A percentile compares a stretch with the other conserved stretches of the same genome.
Conservation (phyloP, 495 filamentous ascomycete species). For the Penicillium arizonense region DNA sequence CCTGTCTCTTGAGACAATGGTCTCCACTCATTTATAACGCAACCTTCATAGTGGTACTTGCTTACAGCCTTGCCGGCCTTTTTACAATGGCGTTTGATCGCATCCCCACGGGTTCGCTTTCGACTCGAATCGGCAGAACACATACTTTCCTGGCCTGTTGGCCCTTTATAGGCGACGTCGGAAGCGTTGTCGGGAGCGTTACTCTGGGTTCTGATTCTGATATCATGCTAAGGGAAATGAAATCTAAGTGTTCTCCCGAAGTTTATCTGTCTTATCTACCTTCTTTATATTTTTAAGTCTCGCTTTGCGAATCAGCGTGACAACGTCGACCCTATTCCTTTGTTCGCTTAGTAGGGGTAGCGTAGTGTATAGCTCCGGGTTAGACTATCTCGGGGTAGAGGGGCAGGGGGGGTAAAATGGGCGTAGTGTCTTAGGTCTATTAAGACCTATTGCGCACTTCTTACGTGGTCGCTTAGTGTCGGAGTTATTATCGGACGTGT, state of each 20-base stretch:
- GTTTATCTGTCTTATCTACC: conserved; percentile 48
- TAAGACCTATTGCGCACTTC: conserved; percentile 49
- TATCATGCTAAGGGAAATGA: conserved; percentile 74
- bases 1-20: conserved; percentile 38
- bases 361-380: conserved; percentile 86
- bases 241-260: conserved; percentile 69
- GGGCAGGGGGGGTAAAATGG: conserved; percentile 21
- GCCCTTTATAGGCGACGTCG: conserved; percentile 38
- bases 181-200: conserved; percentile 34
- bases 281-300: conserved; percentile 49
- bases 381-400: conserved; percentile 76
- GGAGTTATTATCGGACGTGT: conserved; percentile 52
- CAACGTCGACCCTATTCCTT: conserved; percentile 69
- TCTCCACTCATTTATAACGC: conserved; percentile 58
- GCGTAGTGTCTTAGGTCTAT: conserved; percentile 28
- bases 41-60: conserved; percentile 42
- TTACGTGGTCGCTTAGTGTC: conserved; percentile 47
- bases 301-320: conserved; percentile 84
- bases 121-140: conserved; percentile 47
- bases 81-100: conserved; percentile 51
- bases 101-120: conserved; percentile 72
- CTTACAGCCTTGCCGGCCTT: conserved; percentile 42
- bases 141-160: conserved; percentile 7
- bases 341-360: conserved; percentile 70
- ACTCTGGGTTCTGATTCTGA: conserved; percentile 40